phyloP scores from a whole-genome alignment of 2,329 filamentous ascomycete genomes.

The Cordyceps javanica region DNA sequence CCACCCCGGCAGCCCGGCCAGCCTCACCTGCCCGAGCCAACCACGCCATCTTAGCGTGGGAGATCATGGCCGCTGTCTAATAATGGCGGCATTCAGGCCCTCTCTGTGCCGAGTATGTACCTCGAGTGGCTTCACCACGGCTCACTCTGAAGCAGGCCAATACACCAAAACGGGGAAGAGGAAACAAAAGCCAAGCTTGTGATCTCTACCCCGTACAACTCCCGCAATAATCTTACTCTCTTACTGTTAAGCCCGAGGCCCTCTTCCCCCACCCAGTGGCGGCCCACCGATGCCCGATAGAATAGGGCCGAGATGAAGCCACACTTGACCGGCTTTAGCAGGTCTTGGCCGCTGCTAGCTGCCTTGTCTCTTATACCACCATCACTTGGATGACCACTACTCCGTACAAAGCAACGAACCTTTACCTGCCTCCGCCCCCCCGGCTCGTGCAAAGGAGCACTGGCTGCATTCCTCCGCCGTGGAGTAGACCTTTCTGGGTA shows the following conservation, averaged over 20 bases:
- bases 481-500: not conserved
- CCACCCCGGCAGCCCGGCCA: too few relatives aligned
- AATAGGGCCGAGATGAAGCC: conserved; percentile 9
- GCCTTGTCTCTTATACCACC: not conserved
- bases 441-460: not conserved
- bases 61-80: not conserved
- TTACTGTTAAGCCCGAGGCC: too few relatives aligned
- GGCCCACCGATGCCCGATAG: not conserved
- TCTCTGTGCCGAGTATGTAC: too few relatives aligned
- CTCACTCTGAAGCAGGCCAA: too few relatives aligned
- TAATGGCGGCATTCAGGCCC: too few relatives aligned
- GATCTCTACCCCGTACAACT: too few relatives aligned
- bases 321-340: not conserved
- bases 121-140: not conserved
- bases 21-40: not conserved
- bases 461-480: not conserved
- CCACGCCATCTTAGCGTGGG: not conserved
- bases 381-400: too few relatives aligned
- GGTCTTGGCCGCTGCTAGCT: not conserved
- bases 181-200: too few relatives aligned
- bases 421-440: not conserved
- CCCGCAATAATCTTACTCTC: not conserved
- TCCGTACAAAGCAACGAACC: too few relatives aligned
- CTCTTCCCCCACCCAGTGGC: not conserved
- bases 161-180: too few relatives aligned